phyloP scores from a whole-genome alignment of 2,329 filamentous ascomycete genomes.

The Xylariomycetidae sp. region DNA sequence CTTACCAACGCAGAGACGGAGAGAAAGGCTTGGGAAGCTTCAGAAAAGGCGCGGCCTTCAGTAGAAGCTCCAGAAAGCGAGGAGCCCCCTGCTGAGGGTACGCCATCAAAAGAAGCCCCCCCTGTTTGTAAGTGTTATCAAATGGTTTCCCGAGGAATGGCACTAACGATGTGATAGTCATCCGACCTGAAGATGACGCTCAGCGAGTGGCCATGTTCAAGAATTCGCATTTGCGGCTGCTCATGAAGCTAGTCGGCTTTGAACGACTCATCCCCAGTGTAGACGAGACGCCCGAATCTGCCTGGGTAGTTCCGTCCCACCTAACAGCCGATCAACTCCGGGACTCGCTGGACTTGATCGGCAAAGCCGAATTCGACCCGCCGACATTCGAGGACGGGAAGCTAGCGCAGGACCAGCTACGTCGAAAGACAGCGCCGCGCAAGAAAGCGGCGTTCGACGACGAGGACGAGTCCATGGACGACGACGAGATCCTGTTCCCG shows the following conservation, averaged over 20 bases:
- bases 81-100: conserved; percentile 18
- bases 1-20: conserved; percentile 64
- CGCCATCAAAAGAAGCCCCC: conserved; percentile 35
- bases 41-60: conserved; percentile 53
- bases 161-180: conserved; percentile 36
- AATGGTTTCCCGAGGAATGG: no score
- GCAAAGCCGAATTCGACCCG: conserved; percentile 71
- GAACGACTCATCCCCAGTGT: conserved; percentile 46
- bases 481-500: conserved; percentile 61
- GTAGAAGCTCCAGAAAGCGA: conserved; percentile 26
- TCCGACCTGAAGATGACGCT: conserved; percentile 59
- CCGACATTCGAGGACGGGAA: conserved; percentile 70
- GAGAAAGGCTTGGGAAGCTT: conserved; percentile 70
- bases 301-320: conserved; percentile 69
- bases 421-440: conserved; percentile 55
- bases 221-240: conserved; percentile 77
- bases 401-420: conserved; percentile 71
- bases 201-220: conserved; percentile 75
- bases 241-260: conserved; percentile 72
- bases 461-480: conserved; percentile 49
- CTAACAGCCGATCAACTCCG: conserved; percentile 60
- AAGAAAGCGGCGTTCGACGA: conserved; percentile 63
- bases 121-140: conserved; percentile 48
- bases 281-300: conserved; percentile 68
- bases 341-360: conserved; percentile 65